A percentile compares a stretch with the other conserved stretches of the same genome.
These are phyloP conservation scores for Pleurotus djamor DNA, from an alignment of 768 basidiomycete genomes.

Conservation along the genomic window DNA sequence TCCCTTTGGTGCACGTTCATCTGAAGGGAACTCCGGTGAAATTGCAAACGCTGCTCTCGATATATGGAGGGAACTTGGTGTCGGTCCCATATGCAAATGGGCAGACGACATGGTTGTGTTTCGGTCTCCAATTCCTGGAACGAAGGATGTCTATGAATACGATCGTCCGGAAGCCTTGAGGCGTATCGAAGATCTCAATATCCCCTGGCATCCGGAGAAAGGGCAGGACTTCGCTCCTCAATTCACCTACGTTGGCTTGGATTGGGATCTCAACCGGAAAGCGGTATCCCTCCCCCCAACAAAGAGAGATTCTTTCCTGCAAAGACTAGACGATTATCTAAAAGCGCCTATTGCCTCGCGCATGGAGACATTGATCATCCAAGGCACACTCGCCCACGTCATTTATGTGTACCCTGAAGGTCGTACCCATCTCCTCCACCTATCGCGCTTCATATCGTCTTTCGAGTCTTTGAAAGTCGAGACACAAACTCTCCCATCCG, in stretches of 20 bases:
- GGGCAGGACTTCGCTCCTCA: slow-evolving; percentile 12
- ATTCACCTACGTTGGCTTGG: slow-evolving; percentile 23
- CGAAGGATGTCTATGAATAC: slow-evolving; percentile 12
- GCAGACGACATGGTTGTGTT: slow-evolving; percentile 26
- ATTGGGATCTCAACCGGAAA: slow-evolving; percentile 22
- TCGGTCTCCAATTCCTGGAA: slow-evolving; percentile 16
- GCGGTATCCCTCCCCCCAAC: slow-evolving; percentile 21
- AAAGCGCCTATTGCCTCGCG: background rate
- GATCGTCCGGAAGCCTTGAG: slow-evolving; percentile 8
- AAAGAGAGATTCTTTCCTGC: slow-evolving; percentile 21
- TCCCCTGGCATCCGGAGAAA: slow-evolving; percentile 22
- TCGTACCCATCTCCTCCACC: slow-evolving; percentile 15
- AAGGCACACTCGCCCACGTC: slow-evolving; percentile 28
- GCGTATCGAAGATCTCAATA: slow-evolving; percentile 11
- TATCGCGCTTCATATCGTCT: slow-evolving; percentile 19
- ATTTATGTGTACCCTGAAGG: slow-evolving; percentile 18
- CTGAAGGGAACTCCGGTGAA: slow-evolving; percentile 20
- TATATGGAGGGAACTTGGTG: slow-evolving; percentile 17
- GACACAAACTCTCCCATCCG: slow-evolving; percentile 11
- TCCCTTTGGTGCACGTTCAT: slow-evolving; percentile 21
- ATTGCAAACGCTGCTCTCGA: slow-evolving; percentile 19
- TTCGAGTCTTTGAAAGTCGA: slow-evolving; percentile 15
- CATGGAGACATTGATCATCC: slow-evolving; percentile 15
- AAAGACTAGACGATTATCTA: slow-evolving; percentile 10
- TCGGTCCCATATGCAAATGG: slow-evolving; percentile 19